A percentile compares a stretch with the other conserved stretches of the same genome.
These are phyloP conservation scores for Fragilaria radians DNA, from an alignment of 108 stramenopile genomes.

Conservation along the genomic window DNA sequence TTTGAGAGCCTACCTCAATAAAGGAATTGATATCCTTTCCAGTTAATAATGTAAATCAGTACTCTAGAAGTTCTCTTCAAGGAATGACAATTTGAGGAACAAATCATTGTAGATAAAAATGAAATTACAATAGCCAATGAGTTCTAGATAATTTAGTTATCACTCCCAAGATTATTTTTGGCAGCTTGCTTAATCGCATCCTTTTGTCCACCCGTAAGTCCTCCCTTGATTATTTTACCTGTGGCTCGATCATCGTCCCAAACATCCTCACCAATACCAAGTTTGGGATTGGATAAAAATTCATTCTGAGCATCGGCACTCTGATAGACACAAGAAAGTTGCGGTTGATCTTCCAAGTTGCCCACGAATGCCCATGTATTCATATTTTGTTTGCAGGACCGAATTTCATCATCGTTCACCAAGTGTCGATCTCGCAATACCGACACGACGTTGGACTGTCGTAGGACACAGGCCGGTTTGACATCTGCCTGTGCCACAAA, in stretches of 20 bases:
- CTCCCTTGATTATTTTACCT: constrained; percentile 62
- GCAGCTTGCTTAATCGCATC: constrained; percentile 9
- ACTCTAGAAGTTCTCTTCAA: background rate
- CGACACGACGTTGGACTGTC: constrained; percentile 80
- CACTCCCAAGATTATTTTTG: background rate
- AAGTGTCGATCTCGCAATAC: constrained; percentile 70
- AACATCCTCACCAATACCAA: constrained; percentile 90
- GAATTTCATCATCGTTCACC: constrained; percentile 82
- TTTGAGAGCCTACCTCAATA: constrained; percentile 76
- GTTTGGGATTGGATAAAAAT: constrained; percentile 88
- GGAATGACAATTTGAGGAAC: no score
- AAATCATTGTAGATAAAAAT: no score
- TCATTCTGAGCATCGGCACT: constrained; percentile 95
- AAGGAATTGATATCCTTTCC: constrained; percentile 45
- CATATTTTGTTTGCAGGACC: constrained; percentile 83
- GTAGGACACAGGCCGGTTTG: constrained; percentile 92
- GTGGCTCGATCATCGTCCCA: constrained; percentile 76
- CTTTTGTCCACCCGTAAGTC: constrained; percentile 64
- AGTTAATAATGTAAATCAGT: background rate
- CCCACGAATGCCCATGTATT: constrained; percentile 97
- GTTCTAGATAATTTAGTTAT: no score
- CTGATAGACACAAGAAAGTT: constrained; percentile 92
- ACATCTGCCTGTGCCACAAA: constrained; percentile 94
- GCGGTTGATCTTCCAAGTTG: constrained; percentile 84
- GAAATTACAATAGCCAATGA: no score